phyloP scores from a whole-genome alignment of 2,329 filamentous ascomycete species.

The Cladophialophora chaetospira region DNA sequence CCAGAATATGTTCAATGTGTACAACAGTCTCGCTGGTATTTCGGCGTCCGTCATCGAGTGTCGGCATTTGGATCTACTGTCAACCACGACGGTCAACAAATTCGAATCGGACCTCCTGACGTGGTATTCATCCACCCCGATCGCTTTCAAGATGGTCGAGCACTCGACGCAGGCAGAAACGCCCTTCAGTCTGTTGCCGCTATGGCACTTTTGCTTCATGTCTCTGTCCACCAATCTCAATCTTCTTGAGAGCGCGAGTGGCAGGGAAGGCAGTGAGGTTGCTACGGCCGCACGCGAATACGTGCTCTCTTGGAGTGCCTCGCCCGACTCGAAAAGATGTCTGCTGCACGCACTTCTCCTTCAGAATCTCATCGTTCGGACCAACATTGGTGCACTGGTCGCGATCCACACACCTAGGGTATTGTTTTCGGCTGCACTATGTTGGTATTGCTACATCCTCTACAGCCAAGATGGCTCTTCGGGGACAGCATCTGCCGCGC shows the following conservation, averaged over 20 bases:
- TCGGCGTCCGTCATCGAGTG: conserved; percentile 19
- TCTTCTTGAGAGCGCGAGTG: conserved; percentile 14
- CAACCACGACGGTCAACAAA: conserved; percentile 1
- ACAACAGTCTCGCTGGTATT: conserved; percentile 20
- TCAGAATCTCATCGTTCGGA: conserved; percentile 11
- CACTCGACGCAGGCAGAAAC: neutral
- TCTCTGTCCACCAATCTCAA: conserved; percentile 15
- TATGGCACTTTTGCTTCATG: conserved; percentile 23
- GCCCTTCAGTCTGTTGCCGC: conserved; percentile 20
- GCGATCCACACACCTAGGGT: conserved; percentile 16
- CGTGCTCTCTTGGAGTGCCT: conserved; percentile 14
- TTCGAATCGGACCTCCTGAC: conserved; percentile 20
- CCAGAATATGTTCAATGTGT: conserved; percentile 13
- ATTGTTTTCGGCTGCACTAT: conserved; percentile 17
- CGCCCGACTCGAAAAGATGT: conserved; percentile 16
- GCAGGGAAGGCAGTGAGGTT: conserved; percentile 8
- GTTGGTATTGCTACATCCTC: conserved; percentile 23
- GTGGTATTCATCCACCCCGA: conserved; percentile 11
- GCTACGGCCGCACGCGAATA: conserved; percentile 5
- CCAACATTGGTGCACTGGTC: conserved; percentile 9
- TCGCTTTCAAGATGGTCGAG: neutral
- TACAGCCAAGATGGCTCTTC: conserved; percentile 11
- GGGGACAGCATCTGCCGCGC: neutral
- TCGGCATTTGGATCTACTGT: conserved; percentile 16
- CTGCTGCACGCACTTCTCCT: conserved; percentile 16